Conservation (phyloP, 495 filamentous ascomycete genomes). For the Tuber magnatum region DNA sequence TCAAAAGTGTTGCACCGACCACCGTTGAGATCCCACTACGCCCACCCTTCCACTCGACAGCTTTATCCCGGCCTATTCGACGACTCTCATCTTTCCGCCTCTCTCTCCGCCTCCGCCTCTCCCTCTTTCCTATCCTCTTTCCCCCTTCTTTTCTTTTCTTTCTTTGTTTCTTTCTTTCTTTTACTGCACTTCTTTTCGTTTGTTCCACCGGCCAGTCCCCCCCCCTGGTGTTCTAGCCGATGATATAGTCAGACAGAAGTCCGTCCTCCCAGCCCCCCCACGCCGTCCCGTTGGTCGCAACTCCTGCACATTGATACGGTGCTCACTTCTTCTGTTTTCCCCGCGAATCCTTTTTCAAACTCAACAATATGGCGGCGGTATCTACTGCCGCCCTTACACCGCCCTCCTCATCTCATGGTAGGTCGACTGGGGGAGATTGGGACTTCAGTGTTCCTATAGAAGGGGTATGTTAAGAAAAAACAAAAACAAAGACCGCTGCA, state of each 20-base stretch:
- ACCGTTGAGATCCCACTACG: not conserved
- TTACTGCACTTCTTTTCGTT: not conserved
- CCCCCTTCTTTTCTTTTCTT: too few relatives aligned
- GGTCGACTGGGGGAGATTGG: conserved; percentile 37
- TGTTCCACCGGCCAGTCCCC: not conserved
- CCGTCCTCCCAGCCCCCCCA: not conserved
- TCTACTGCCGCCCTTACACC: conserved; percentile 38
- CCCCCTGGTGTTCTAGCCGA: not conserved
- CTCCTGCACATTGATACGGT: not conserved
- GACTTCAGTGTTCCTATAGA: conserved; percentile 41
- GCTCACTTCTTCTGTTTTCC: not conserved
- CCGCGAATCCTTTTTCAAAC: conserved; percentile 10
- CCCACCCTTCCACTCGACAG: not conserved
- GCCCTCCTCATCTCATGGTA: conserved; percentile 39
- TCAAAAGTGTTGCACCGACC: not conserved
- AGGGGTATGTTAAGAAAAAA: conserved; percentile 30
- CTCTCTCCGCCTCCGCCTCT: not conserved
- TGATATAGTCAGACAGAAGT: not conserved
- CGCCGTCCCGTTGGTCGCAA: not conserved
- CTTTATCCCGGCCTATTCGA: not conserved
- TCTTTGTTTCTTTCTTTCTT: not conserved
- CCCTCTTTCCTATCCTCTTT: not conserved
- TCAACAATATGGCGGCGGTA: conserved; percentile 34
- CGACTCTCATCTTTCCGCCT: not conserved
- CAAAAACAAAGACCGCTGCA: conserved; percentile 4